phyloP scores from a whole-genome alignment of 768 basidiomycete genomes.

The Steccherinum ochraceum region DNA sequence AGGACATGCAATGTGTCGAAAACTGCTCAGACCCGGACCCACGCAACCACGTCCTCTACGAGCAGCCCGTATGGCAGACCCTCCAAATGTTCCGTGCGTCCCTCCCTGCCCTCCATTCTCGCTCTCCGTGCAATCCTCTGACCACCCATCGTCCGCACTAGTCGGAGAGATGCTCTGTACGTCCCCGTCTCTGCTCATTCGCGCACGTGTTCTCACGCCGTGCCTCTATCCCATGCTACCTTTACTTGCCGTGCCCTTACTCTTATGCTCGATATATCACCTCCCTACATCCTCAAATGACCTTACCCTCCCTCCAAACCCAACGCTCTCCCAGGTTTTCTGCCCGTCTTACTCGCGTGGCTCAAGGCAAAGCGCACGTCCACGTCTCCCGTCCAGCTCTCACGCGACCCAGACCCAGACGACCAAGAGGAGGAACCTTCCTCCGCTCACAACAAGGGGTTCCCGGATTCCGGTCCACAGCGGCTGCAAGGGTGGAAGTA shows the following conservation, averaged over 20 bases:
- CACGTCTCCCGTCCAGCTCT: conserved; percentile 46
- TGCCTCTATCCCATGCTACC: no score
- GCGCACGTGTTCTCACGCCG: no score
- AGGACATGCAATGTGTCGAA: conserved; percentile 99
- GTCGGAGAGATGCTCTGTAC: conserved; percentile 93
- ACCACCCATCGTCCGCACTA: conserved; percentile 40
- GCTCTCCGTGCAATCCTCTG: no score
- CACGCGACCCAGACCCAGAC: conserved; percentile 30
- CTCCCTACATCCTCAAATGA: no score
- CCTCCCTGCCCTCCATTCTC: conserved; percentile 9
- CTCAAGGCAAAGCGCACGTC: conserved; percentile 38
- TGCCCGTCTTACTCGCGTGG: conserved; percentile 75
- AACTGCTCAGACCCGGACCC: conserved; percentile 72
- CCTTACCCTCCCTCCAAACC: conserved; percentile 5
- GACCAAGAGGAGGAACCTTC: conserved; percentile 34
- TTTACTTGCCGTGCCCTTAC: no score
- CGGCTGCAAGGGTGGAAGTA: conserved; percentile 62
- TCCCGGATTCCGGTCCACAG: conserved; percentile 25
- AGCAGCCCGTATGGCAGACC: conserved; percentile 93
- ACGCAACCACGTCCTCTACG: conserved; percentile 63
- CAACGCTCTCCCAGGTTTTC: conserved; percentile 53
- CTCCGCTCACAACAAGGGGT: conserved; percentile 14
- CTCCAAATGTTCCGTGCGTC: conserved; percentile 83
- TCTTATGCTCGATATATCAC: no score
- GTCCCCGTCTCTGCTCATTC: conserved; percentile 30